A percentile compares a stretch with the other conserved stretches of the same genome.
phyloP scores from a whole-genome alignment of 2,329 filamentous ascomycete species.

The Tolypocladium tundrense region DNA sequence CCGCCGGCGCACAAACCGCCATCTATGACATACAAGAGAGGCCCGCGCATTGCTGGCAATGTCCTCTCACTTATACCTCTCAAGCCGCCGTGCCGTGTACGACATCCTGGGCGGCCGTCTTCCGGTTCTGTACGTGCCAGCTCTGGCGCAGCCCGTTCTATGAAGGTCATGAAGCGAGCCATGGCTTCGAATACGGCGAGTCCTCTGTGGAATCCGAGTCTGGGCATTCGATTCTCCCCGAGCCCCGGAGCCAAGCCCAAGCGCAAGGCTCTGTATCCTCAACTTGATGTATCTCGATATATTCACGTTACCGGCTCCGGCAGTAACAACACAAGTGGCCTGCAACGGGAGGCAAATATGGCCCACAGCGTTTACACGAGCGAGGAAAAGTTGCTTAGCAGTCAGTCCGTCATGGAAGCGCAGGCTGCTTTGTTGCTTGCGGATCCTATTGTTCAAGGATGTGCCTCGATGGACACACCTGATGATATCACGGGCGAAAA shows the following conservation, averaged over 20 bases:
- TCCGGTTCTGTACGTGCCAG: neutral
- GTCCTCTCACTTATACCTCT: constrained; percentile 7
- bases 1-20: neutral
- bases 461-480: too few relatives aligned
- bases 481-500: neutral
- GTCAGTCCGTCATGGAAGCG: neutral
- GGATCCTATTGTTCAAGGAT: neutral
- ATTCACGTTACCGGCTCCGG: constrained; percentile 8
- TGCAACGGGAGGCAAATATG: neutral
- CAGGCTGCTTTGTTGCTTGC: neutral
- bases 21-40: constrained; percentile 11
- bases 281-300: constrained; percentile 15
- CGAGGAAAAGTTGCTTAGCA: neutral
- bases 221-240: constrained; percentile 20
- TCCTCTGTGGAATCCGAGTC: constrained; percentile 17
- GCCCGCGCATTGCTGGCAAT: constrained; percentile 14
- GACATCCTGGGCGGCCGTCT: neutral
- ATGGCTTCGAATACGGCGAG: constrained; percentile 5
- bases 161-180: constrained; percentile 3
- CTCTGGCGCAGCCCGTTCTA: neutral
- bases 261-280: constrained; percentile 11
- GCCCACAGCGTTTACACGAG: neutral
- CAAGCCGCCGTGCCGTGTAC: neutral
- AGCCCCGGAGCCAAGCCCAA: constrained; percentile 5
- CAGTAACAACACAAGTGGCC: neutral